Conservation (phyloP, 208 protist genomes). For the Trypanosoma congolense region DNA sequence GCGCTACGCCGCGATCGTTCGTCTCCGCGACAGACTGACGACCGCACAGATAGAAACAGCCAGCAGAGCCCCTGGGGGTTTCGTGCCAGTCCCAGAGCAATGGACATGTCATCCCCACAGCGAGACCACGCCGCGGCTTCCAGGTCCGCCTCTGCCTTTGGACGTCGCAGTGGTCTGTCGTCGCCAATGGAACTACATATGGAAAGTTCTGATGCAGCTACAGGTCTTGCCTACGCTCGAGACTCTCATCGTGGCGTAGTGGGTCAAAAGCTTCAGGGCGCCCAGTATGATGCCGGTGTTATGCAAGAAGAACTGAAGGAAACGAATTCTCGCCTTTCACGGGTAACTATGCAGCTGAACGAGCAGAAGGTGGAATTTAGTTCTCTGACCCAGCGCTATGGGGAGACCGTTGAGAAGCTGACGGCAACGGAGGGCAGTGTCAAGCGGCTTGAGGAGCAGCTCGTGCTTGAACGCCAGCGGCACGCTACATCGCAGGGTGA, state of each 20-base stretch:
- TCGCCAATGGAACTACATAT: not conserved
- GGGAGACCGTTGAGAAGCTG: conserved; percentile 50
- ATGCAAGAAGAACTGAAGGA: conserved; percentile 50
- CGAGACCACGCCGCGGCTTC: not conserved
- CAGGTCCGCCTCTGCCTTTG: not conserved
- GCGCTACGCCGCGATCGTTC: not conserved
- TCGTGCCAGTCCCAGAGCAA: not conserved
- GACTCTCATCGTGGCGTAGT: conserved; percentile 57
- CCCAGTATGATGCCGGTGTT: conserved; percentile 41
- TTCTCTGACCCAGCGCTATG: conserved; percentile 61
- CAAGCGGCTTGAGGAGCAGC: conserved; percentile 50
- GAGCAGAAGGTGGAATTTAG: conserved; percentile 61
- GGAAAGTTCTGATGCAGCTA: conserved; percentile 3
- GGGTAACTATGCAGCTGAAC: conserved; percentile 39
- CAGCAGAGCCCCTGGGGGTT: not conserved
- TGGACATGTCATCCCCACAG: conserved; percentile 2
- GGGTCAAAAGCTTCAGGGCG: conserved; percentile 55
- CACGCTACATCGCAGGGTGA: conserved; percentile 32
- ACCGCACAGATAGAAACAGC: not conserved
- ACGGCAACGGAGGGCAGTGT: conserved; percentile 39
- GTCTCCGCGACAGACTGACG: not conserved
- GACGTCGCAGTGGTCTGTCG: not conserved
- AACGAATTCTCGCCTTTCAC: conserved; percentile 24
- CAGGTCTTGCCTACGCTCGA: conserved; percentile 16
- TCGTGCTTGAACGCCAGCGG: conserved; percentile 46